Evolutionary conservation across 2,329 filamentous ascomycete genomes (phyloP).

Genomic region (Neoscytalidium dimidiatum): DNA sequence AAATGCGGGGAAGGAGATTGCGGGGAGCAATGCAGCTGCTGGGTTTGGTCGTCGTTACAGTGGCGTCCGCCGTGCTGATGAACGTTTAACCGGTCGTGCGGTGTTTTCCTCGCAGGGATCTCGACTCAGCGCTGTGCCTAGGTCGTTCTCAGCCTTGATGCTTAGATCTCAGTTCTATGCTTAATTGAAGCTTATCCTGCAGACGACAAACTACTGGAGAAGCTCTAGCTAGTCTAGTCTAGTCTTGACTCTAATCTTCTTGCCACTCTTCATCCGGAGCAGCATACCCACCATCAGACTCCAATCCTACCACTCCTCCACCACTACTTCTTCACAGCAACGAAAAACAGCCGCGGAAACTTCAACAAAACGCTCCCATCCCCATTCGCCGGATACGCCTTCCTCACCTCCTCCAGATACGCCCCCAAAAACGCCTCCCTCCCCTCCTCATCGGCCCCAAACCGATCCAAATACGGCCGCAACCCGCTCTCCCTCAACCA

Average conservation of each 20-base stretch:
- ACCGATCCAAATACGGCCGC: constrained; percentile 55
- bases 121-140: no score
- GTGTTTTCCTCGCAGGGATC: no score
- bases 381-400: constrained; percentile 45
- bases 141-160: no score
- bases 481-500: constrained; percentile 63
- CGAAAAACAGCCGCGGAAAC: constrained; percentile 61
- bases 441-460: constrained; percentile 41
- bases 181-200: background rate
- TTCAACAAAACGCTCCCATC: constrained; percentile 58
- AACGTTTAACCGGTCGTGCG: background rate
- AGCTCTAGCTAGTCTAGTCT: no score
- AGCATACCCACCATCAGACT: background rate
- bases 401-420: constrained; percentile 50
- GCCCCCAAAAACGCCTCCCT: constrained; percentile 47
- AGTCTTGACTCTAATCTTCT: no score
- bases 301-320: background rate
- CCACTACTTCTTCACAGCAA: constrained; percentile 28
- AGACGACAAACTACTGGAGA: no score
- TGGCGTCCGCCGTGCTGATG: background rate
- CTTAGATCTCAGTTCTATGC: background rate
- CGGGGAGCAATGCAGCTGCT: background rate
- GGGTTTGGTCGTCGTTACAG: background rate
- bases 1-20: background rate
- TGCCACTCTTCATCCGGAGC: background rate